Evolutionary conservation across 345 rosid species (phyloP), one percentile per base, ranked within the genome.

Genomic region (Gossypium raimondii): DNA sequence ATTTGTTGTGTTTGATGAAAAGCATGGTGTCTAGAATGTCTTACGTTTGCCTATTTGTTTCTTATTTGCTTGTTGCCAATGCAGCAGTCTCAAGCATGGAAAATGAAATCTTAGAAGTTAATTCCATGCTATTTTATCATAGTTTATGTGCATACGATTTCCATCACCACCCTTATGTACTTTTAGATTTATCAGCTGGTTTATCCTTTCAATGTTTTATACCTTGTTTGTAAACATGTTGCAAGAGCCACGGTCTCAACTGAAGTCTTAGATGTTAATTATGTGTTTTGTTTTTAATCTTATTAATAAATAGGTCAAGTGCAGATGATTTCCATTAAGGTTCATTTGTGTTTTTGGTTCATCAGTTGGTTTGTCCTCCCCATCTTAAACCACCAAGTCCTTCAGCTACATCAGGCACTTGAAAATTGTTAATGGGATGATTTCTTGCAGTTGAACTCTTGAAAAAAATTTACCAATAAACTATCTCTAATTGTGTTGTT

Each of bases 211-310:
- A 34, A 12, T 20, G 17, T 66, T 20, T 48, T 57, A 57, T 57
- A 25, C 27, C 65, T 27, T 60, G 11, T 60, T 27, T 60, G n/a
- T 3, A 29, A 61, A 61, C 3, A 29, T 61, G 17, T 64, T n/a
- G 25, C 50, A 10, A 11, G n/a, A 3, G 4, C 38, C 17, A 3
- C 50, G 9, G 25, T 64, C 51, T 41, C 50, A 41, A 64, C 11
- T 64, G 69, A 41, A 41, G 69, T n/a, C 50, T 64, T 64, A n/a
- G 69, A 11, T 44, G 52, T 44, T 66, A 44, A 66, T 66, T 66
- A 45, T 5, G 2, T 61, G 11, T 18, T 34, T 34, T 5, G 6
- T 12, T 11, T 18, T 64, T 11, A 2, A 66, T 47, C 70, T 43
- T 12, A 44, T 66, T 11, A 66, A 25, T 12, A 45, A 66, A 10